phyloP scores from a whole-genome alignment of 805 yeast species.

The Ogataea ganodermae region DNA sequence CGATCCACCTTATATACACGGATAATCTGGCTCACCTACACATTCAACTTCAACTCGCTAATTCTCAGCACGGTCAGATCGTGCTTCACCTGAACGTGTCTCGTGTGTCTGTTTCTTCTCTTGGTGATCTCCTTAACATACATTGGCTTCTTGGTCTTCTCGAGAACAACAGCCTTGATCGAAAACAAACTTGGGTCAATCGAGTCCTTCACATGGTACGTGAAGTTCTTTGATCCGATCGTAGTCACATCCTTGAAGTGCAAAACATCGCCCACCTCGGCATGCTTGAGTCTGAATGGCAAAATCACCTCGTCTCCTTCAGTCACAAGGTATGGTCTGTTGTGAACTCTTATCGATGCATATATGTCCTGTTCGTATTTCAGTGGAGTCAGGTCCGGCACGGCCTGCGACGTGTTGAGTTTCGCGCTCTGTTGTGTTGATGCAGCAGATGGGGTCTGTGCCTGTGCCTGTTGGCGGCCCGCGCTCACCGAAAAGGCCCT shows the following conservation, averaged over 20 bases:
- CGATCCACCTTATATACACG: conserved; percentile 4
- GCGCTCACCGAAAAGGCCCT: not conserved
- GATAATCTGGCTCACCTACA: conserved; percentile 5
- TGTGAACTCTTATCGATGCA: conserved; percentile 80
- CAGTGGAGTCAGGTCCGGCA: conserved; percentile 57
- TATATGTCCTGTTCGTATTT: conserved; percentile 70
- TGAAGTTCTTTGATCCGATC: conserved; percentile 83
- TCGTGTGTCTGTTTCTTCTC: conserved; percentile 74
- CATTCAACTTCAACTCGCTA: conserved; percentile 62
- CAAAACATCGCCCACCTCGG: conserved; percentile 81
- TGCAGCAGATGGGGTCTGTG: not conserved
- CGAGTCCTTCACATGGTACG: conserved; percentile 53
- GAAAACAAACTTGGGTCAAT: conserved; percentile 55
- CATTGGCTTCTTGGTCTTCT: conserved; percentile 80
- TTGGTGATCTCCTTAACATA: conserved; percentile 72
- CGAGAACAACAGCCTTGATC: conserved; percentile 78
- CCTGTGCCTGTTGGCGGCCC: conserved; percentile 1
- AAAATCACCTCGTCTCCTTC: conserved; percentile 83
- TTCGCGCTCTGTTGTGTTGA: not conserved
- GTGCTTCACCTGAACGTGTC: conserved; percentile 67
- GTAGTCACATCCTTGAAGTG: conserved; percentile 73
- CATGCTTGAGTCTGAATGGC: conserved; percentile 77
- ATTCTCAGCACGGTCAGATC: conserved; percentile 77
- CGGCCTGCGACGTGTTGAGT: conserved; percentile 6
- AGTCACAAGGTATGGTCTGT: conserved; percentile 85